Base-by-base conservation (phyloP, 495 filamentous ascomycete genomes). In the Evansstolkia leycettana region DNA sequence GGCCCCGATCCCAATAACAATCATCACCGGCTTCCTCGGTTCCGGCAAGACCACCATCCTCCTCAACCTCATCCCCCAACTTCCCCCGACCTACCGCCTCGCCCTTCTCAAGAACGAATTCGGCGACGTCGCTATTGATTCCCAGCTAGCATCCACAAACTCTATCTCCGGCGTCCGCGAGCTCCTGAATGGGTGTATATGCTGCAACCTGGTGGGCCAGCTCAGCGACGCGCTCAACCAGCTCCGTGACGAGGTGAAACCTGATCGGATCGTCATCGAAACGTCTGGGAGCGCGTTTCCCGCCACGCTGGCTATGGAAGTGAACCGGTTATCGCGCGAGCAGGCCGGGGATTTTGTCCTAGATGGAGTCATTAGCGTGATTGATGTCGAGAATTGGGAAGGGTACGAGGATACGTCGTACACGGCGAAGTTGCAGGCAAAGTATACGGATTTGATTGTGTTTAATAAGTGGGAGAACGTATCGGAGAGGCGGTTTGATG, bases 31-130 rank as follows among this genome's bases (percentile, higher is more conserved):
- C 47, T 98, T 94, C 60, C 70, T 95, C 0, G 90, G 89, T 42
- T 86, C 84, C 7, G 89, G 88, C 31, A 95, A 95, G 61, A 94
- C 89, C 2, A 94, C 90, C 7, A 69, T 94, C 27, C 81, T 94
- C 42, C 75, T 94, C 26, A 84, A 88, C 57, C 77, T 94, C 25
- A 64, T 94, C 52, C 84, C 85, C 0, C 87, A 94, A 62, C 77
- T 94, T 3, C 84, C 76, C 15, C 53, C 61, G 6, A 55, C 52
- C 41, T 95, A 95, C 72, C 75, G 74, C 2, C 75, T 98, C 34
- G 89, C 88, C n/a, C 76, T 98, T 14, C 69, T 98, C 14, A 98
- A 98, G 58, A 98, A 98, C 58, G 90, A 98, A 61, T 94, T 94
- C 56, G 90, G 90, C 50, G 88, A 96, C 56, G 57, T 98, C 12